Base-by-base conservation (phyloP, 441 rosid species). In the Adansonia rubrostipa region DNA sequence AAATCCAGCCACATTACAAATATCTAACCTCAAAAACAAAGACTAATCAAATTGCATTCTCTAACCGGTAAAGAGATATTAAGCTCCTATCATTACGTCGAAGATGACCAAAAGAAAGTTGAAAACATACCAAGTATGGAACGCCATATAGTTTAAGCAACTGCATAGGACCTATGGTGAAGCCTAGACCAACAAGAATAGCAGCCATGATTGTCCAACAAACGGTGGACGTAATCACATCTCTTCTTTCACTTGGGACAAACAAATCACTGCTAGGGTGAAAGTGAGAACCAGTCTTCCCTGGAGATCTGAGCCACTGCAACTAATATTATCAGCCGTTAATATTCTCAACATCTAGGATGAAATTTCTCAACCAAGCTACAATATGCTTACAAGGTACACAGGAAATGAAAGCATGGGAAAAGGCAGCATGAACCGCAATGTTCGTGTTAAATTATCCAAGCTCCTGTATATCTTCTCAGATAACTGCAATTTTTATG, bases 391-490 rank as follows among this genome's bases (percentile, higher is more conserved):
- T 80, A 91, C 92, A 88, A 88, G 85, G 81, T 87, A 91, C 81
- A 90, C 47, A 79, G 92, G 94, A 80, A 83, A 90, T 13, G 94
- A 92, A 28, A 90, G 84, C 88, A 90, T 81, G 48, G 91, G 91
- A 28, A 90, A 88, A 9, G 96, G 96, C 51, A 82, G 4, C 14
- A 74, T 83, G 92, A 90, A 92, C 50, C 92, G 83, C 80, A 90
- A 61, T 40, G 15, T 65, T 74, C 62, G 78, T 1, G 93, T 92
- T 19, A 40, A 14, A 11, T 5, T 53, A 53, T 92, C 92, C 90
- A 96, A 83, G 81, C 61, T 88, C 82, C 84, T 87, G 88, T 61
- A 94, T 45, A 89, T 77, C 83, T 86, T 96, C 89, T 96, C 93
- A 11, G 98, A 40, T 86, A 94, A 82, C 99, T 96, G 91, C 79